Evolutionary conservation across 2,329 filamentous ascomycete genomes (phyloP), one percentile per base, ranked within the genome.

Genomic region (Monilinia fructicola): DNA sequence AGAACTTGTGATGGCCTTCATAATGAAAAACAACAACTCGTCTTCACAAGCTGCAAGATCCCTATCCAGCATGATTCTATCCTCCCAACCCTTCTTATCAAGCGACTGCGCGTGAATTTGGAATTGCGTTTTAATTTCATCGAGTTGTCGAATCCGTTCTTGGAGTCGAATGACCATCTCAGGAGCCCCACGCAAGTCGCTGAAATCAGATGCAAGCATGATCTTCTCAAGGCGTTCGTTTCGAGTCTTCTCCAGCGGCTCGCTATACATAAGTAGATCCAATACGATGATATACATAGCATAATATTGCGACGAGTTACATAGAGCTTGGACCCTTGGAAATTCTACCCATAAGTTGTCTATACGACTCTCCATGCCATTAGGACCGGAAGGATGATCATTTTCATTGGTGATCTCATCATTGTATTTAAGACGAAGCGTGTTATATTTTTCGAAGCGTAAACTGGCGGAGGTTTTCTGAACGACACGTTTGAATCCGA

Each of bases 21-120:
- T 98, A 82, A 99, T 91, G 80, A 99, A 99, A 83, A 99, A 99
- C 11, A 99, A 99, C 11, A 99, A 80, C 78, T 99, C 96, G 74
- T 99, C 95, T 77, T 98, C 95, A 74, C 92, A 97, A 26, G 87
- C 87, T 12, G 92, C 87, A 61, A 99, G 81, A 76, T 99, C 95
- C 62, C 91, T 89, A 76, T 99, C 95, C 54, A 99, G 84, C n/a
- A 89, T 81, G 67, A 97, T 83, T 44, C 93, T 87, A 76, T 98
- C 94, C 75, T 95, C 88, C 93, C 94, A 98, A 18, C 93, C 93
- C 74, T 91, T 87, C 74, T 89, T 88, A 77, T 98, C 94, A 35
- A 99, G 84, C 68, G 90, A 90, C 73, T 90, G 90, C 44, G 92
- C 89, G 76, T 98, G 92, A 66, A 96, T 88, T 78, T 97, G 93